Evolutionary conservation across 2,329 filamentous ascomycete species (phyloP), one percentile per base, ranked within the genome.

Genomic region (Scedosporium aurantiacum): DNA sequence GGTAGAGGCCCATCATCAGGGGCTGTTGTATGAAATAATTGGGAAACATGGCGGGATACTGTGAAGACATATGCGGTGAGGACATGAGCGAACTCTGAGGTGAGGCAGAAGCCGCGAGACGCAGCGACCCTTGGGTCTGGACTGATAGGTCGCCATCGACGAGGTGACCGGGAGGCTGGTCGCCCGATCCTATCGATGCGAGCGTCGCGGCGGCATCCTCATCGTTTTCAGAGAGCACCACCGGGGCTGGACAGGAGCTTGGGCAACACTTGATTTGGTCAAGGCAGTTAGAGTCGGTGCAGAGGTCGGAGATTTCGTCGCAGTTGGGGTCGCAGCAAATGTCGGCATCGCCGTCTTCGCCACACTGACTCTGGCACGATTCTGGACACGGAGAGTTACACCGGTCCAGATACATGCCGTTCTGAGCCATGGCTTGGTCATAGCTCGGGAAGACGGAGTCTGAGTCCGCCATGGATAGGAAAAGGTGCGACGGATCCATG

Each of bases 321-420:
- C 74, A 76, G 5, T 69, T 67, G 40, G 69, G 68, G 60, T 74
- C 71, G 28, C 70, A 70, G 61, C 75, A 77, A 58, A 72, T 72
- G 54, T 74, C 67, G 57, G 64, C 70, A 21, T 68, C 67, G 25
- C 68, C 68, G 23, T 64, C 66, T 4, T 71, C 70, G 50, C 68
- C 72, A 57, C 72, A 76, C 52, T 75, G 67, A 64, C 70, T 72
- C 45, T 68, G 66, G 57, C 73, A 75, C 41, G 65, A 70, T 55
- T 67, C 68, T 5, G 68, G 71, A 60, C 74, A 76, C 12, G 71
- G 66, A 18, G 72, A 73, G 63, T 66, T 69, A 66, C 73, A 75
- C 37, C 70, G 69, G 57, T 69, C 66, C 18, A 72, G 72, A 10
- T 66, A 67, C 52, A 67, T 69, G 47, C 71, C 72, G 47, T 69